Evolutionary conservation across 257 asterid species (phyloP).

Genomic region (Ligustrum vulgare): DNA sequence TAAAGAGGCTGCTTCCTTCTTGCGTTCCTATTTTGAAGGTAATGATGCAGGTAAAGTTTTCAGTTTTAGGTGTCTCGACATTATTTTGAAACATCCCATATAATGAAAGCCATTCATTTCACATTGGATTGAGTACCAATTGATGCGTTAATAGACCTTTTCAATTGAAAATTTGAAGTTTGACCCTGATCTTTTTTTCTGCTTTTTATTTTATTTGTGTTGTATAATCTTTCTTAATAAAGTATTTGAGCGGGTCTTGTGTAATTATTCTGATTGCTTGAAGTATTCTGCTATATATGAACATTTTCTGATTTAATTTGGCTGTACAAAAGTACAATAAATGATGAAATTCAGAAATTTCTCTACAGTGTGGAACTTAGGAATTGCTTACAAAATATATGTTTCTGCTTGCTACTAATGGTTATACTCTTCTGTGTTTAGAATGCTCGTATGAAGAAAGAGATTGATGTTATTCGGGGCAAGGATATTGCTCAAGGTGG

Average conservation of each 20-base stretch:
- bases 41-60: background rate
- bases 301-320: background rate
- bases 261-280: background rate
- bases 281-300: background rate
- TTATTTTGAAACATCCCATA: background rate
- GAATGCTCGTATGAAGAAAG: slow-evolving; percentile 99
- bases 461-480: slow-evolving; percentile 96
- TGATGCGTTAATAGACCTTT: background rate
- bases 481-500: slow-evolving; percentile 99
- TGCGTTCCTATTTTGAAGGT: too few relatives aligned
- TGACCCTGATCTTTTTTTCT: background rate
- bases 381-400: background rate
- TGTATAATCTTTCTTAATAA: background rate
- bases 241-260: background rate
- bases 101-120: background rate
- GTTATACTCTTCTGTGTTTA: slow-evolving; percentile 23
- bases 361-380: slow-evolving; percentile 8
- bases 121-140: background rate
- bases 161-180: too few relatives aligned
- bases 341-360: background rate
- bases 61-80: background rate
- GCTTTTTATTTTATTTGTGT: background rate
- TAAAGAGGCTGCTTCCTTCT: too few relatives aligned
- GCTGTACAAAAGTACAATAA: background rate
- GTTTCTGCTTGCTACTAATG: slow-evolving; percentile 15